Percentiles rank a stretch among this genome's conserved stretches.
phyloP scores from a whole-genome alignment of 1,139 yeast genomes.

The Saccharomycopsis hybrid region DNA sequence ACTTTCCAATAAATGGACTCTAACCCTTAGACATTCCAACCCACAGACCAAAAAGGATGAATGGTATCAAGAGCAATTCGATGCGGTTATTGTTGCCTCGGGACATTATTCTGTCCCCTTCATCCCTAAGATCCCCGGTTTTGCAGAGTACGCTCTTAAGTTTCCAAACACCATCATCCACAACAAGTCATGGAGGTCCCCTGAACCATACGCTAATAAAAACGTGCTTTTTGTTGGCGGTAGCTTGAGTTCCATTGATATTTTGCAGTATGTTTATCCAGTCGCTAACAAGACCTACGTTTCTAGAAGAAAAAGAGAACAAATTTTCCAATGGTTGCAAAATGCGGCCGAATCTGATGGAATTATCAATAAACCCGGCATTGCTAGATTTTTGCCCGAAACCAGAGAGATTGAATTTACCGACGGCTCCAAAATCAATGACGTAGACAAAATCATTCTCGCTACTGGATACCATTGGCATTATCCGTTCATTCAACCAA shows the following conservation, averaged over 20 bases:
- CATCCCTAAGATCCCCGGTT: slow-evolving; percentile 38
- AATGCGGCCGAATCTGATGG: slow-evolving; percentile 36
- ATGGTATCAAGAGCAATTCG: slow-evolving; percentile 34
- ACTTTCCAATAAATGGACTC: slow-evolving; percentile 32
- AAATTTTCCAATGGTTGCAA: slow-evolving; percentile 28
- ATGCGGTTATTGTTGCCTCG: slow-evolving; percentile 43
- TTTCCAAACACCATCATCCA: slow-evolving; percentile 37
- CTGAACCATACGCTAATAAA: slow-evolving; percentile 32
- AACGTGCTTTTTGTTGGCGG: slow-evolving; percentile 46
- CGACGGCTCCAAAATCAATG: slow-evolving; percentile 32
- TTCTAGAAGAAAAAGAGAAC: slow-evolving; percentile 30
- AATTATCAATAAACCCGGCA: slow-evolving; percentile 32
- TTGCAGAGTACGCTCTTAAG: slow-evolving; percentile 33
- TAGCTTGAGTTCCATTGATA: slow-evolving; percentile 43
- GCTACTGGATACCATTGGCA: slow-evolving; percentile 43
- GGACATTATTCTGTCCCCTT: slow-evolving; percentile 44
- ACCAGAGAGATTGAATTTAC: slow-evolving; percentile 29
- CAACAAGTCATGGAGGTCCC: slow-evolving; percentile 35
- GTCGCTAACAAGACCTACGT: slow-evolving; percentile 35
- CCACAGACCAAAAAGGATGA: slow-evolving; percentile 25
- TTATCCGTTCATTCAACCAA: slow-evolving; percentile 34
- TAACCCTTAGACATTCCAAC: slow-evolving; percentile 30
- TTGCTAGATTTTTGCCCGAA: slow-evolving; percentile 24
- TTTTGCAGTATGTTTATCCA: slow-evolving; percentile 43
- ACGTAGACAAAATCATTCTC: slow-evolving; percentile 36